Percentiles rank a stretch among this genome's conserved stretches.
Evolutionary conservation across 2,329 filamentous ascomycete species (phyloP).

Genomic region (Pleurostoma richardsiae): DNA sequence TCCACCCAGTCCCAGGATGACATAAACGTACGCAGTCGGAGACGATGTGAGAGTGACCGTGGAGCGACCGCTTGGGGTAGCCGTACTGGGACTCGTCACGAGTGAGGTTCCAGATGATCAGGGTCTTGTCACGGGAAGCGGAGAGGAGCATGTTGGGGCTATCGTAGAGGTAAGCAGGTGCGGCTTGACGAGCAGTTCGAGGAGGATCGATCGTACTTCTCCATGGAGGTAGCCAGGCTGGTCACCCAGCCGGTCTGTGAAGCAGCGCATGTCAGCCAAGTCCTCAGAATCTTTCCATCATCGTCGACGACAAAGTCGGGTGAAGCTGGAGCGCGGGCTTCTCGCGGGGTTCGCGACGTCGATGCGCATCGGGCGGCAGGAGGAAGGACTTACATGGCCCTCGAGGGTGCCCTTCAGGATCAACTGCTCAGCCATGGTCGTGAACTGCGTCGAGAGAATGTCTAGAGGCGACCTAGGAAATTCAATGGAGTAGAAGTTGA

Average conservation of each 20-base stretch:
- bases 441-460: conserved; percentile 28
- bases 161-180: conserved; percentile 18
- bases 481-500: conserved; percentile 29
- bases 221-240: conserved; percentile 94
- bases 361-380: conserved; percentile 11
- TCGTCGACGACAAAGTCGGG: conserved; percentile 1
- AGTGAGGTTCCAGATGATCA: conserved; percentile 99
- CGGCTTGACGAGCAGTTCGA: conserved; percentile 9
- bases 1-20: conserved; percentile 11
- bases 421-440: conserved; percentile 83
- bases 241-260: conserved; percentile 92
- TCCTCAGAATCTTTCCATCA: conserved; percentile 1
- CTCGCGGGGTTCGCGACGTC: conserved; percentile 15
- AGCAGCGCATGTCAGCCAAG: conserved; percentile 17
- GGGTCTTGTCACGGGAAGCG: conserved; percentile 92
- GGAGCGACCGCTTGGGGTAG: conserved; percentile 97
- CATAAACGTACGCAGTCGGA: conserved; percentile 89
- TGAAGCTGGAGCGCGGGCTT: background rate
- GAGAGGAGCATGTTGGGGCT: conserved; percentile 99
- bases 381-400: conserved; percentile 71
- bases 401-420: conserved; percentile 96
- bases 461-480: conserved; percentile 23
- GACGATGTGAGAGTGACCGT: conserved; percentile 99
- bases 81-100: conserved; percentile 97
- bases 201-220: conserved; percentile 69